Evolutionary conservation across 768 basidiomycete species (phyloP), one percentile per base, ranked within the genome.

Genomic region (Cantharellus anzutake): DNA sequence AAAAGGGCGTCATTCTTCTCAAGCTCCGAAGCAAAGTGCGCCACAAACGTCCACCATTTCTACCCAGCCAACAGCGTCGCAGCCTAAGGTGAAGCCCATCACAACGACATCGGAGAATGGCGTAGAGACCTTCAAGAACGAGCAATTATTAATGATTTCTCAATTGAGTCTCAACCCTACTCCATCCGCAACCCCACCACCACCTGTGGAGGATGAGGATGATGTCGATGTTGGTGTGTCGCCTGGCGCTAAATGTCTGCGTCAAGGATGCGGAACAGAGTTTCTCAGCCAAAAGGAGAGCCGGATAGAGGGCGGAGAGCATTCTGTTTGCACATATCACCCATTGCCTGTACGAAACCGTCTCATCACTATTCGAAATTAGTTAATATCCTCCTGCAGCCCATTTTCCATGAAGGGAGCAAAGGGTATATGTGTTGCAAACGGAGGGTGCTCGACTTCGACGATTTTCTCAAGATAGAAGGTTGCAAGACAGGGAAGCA

Each of bases 361-460:
- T 60, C 51, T 16, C 7, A 56, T 59, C 14, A 7, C 41, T 34
- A 5, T 53, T 35, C 38, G 55, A 29, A 39, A 20, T 7, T 57
- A 35, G 41, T 20, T 51, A 29, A 42, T 4, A 41, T 16, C 11
- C 37, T 52, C 50, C 5, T 16, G 14, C 67, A 94, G 88, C 90
- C 93, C n/a, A 80, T 94, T 61, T 98, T 98, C 71, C 81, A 83
- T 60, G 96, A 99, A 73, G 96, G 93, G 40, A 89, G 86, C 76
- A 92, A 92, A 78, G 94, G 94, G 41, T 97, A 94, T 70, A 73
- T 91, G 5, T 99, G 94, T 71, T 99, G 94, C 78, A 98, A 96
- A 74, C 81, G 86, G 52, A 80, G 88, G 40, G 94, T 98, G 34
- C 76, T 99, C 11, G 96, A 98, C 68, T 99, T 99, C 66, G 89